These are phyloP conservation scores for Cinnamomum micranthum DNA, from an alignment of 164 flowering plant genomes.

Conservation along the genomic window DNA sequence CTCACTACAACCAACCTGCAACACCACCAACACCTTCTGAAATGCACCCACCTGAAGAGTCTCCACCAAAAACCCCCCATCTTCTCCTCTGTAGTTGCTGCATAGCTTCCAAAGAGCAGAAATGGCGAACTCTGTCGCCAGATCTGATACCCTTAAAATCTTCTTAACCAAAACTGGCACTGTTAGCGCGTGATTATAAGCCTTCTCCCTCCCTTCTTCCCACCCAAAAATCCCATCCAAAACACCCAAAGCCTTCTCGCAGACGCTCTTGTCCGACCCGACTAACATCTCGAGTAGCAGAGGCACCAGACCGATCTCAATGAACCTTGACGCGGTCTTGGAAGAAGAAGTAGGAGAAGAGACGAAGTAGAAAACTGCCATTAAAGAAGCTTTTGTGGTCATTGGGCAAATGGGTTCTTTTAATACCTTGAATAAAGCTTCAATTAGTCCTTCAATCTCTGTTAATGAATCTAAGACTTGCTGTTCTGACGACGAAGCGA, in stretches of 20 bases:
- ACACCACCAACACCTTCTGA: constrained; percentile 68
- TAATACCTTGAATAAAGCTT: constrained; percentile 41
- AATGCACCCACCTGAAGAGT: constrained; percentile 71
- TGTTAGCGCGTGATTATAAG: constrained; percentile 39
- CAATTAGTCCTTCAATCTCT: constrained; percentile 37
- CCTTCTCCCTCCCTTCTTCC: constrained; percentile 35
- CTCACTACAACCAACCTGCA: constrained; percentile 74
- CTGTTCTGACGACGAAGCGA: constrained; percentile 29
- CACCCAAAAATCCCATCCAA: constrained; percentile 40
- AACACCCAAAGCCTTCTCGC: constrained; percentile 65
- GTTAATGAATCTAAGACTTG: constrained; percentile 14
- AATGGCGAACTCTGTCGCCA: constrained; percentile 63
- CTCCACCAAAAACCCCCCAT: constrained; percentile 36
- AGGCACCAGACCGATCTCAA: constrained; percentile 44
- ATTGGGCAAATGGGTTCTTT: constrained; percentile 57
- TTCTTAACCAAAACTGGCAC: constrained; percentile 79
- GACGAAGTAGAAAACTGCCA: constrained; percentile 40
- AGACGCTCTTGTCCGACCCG: constrained; percentile 48
- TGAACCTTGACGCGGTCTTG: constrained; percentile 21
- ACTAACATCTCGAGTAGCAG: constrained; percentile 53
- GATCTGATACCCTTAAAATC: constrained; percentile 56
- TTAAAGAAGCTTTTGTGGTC: constrained; percentile 55
- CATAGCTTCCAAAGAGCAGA: constrained; percentile 69
- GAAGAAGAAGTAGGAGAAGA: constrained; percentile 16
- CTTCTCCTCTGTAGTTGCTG: constrained; percentile 31